These are phyloP conservation scores for Juglanconis sp. DNA, from an alignment of 2,329 filamentous ascomycete species.

Conservation along the genomic window DNA sequence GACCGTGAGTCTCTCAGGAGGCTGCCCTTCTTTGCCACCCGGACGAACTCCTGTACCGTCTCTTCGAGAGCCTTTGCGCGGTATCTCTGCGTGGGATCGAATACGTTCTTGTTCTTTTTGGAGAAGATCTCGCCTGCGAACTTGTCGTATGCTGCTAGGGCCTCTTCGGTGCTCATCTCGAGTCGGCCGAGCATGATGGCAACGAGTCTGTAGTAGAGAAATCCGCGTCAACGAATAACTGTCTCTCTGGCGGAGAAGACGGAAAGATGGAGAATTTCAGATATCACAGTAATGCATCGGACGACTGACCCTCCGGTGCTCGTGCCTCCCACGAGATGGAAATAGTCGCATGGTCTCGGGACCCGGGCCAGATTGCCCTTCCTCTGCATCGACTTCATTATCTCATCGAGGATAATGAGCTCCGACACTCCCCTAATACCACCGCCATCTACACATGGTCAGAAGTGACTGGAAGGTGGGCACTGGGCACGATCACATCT, in stretches of 20 bases:
- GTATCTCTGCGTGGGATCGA: too few species aligned
- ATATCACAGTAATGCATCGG: neutral
- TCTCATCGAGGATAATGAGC: constrained; percentile 31
- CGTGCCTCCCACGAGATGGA: constrained; percentile 38
- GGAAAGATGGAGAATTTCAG: too few species aligned
- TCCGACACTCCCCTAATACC: constrained; percentile 34
- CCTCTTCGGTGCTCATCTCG: constrained; percentile 40
- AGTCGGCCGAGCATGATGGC: constrained; percentile 46
- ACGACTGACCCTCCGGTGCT: constrained; percentile 32
- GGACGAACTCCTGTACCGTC: too few species aligned
- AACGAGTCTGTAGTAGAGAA: constrained; percentile 33
- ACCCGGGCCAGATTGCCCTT: constrained; percentile 19
- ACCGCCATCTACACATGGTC: constrained; percentile 26
- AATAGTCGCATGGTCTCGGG: constrained; percentile 34
- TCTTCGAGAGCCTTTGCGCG: too few species aligned
- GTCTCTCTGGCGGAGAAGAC: too few species aligned
- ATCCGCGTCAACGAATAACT: too few species aligned
- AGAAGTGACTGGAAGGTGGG: neutral
- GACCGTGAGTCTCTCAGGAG: too few species aligned
- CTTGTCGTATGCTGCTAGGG: constrained; percentile 36
- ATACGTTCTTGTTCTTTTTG: constrained; percentile 7
- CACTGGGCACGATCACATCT: neutral
- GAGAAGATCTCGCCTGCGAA: constrained; percentile 36
- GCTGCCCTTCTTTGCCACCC: too few species aligned
- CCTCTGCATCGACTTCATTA: constrained; percentile 30